phyloP scores from a whole-genome alignment of 2,329 filamentous ascomycete genomes.

The Penicillium sp. region DNA sequence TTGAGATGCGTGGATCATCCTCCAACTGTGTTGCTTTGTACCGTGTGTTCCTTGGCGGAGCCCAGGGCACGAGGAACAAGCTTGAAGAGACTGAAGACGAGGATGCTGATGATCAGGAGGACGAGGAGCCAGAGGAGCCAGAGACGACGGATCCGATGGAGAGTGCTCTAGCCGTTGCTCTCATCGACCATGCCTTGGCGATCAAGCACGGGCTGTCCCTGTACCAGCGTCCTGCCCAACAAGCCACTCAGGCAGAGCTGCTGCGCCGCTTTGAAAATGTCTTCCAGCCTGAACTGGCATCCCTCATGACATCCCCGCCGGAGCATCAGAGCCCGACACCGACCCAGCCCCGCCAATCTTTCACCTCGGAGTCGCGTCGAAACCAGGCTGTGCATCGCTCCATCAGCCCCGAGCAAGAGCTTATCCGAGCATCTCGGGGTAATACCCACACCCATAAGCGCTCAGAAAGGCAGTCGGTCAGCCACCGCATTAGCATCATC shows the following conservation, averaged over 20 bases:
- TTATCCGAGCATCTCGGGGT: slow-evolving; percentile 32
- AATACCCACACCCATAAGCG: slow-evolving; percentile 32
- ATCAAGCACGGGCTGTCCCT: slow-evolving; percentile 76
- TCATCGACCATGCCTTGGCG: slow-evolving; percentile 85
- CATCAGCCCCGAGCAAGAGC: slow-evolving; percentile 37
- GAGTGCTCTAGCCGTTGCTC: slow-evolving; percentile 75
- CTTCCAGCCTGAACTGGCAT: slow-evolving; percentile 63
- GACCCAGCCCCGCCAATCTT: slow-evolving; percentile 43
- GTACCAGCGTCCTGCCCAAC: slow-evolving; percentile 62
- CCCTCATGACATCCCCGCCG: slow-evolving; percentile 51
- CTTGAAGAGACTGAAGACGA: slow-evolving; percentile 37
- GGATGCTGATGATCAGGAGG: slow-evolving; percentile 48
- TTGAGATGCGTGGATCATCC: slow-evolving; percentile 69
- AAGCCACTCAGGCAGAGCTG: slow-evolving; percentile 41
- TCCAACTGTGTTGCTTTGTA: slow-evolving; percentile 79
- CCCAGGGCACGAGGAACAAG: slow-evolving; percentile 37
- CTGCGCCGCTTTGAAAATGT: slow-evolving; percentile 39
- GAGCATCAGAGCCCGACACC: slow-evolving; percentile 29
- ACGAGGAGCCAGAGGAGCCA: slow-evolving; percentile 52
- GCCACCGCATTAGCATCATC: slow-evolving; percentile 43
- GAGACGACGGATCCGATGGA: slow-evolving; percentile 58
- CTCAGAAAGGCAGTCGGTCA: slow-evolving; percentile 38
- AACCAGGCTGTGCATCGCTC: slow-evolving; percentile 27
- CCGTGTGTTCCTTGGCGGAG: slow-evolving; percentile 66
- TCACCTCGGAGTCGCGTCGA: slow-evolving; percentile 26